phyloP scores from a whole-genome alignment of 2,329 filamentous ascomycete genomes.

The Paraphoma sp. region DNA sequence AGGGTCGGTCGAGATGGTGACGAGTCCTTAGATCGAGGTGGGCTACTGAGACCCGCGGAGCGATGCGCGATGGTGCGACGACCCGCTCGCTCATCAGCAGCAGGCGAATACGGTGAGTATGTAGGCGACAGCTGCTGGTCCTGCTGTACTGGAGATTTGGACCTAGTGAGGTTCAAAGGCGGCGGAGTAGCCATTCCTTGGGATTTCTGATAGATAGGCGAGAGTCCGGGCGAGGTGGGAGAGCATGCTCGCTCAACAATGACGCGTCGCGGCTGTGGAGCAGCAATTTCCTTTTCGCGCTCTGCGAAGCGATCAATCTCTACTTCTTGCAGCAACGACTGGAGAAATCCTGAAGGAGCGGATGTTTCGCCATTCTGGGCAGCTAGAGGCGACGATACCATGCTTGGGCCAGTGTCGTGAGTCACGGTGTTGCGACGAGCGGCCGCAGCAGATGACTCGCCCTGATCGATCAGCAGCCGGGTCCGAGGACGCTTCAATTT shows the following conservation, averaged over 20 bases:
- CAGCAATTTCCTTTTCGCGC: constrained; percentile 44
- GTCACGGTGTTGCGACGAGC: constrained; percentile 35
- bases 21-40: constrained; percentile 63
- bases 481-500: constrained; percentile 89
- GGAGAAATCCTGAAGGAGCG: constrained; percentile 77
- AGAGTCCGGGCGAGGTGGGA: constrained; percentile 71
- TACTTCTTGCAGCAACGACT: constrained; percentile 86
- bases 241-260: constrained; percentile 48
- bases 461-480: constrained; percentile 66
- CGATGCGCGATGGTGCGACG: constrained; percentile 37
- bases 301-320: constrained; percentile 59
- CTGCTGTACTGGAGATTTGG: constrained; percentile 63
- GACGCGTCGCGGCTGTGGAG: constrained; percentile 49
- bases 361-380: constrained; percentile 28
- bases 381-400: constrained; percentile 24
- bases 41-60: constrained; percentile 46
- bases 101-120: constrained; percentile 70
- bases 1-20: constrained; percentile 73
- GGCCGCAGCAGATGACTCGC: constrained; percentile 47
- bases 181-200: constrained; percentile 75
- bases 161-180: constrained; percentile 61
- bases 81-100: constrained; percentile 49
- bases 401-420: constrained; percentile 25
- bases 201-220: constrained; percentile 72
- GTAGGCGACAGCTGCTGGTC: constrained; percentile 69